Evolutionary conservation across 176 grass and related monocot species (phyloP), one percentile per base, ranked within the genome.

Genomic region (Oryza nivara): DNA sequence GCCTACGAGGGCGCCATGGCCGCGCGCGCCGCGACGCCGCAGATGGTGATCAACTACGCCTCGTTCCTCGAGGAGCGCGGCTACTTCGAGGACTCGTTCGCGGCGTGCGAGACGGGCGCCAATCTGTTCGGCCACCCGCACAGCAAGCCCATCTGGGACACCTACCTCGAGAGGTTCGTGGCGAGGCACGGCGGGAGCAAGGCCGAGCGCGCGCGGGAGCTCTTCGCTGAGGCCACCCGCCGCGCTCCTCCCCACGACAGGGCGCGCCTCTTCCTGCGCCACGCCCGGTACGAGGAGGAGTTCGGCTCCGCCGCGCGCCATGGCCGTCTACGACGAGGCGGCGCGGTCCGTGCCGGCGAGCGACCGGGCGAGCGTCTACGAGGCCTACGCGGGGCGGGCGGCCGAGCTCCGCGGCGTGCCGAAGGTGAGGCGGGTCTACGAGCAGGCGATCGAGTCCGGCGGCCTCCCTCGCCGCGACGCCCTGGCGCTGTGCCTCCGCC

Each of bases 111-210:
- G 84, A 90, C 86, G 82, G 82, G 94, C 5, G 93, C 91, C 44
- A 96, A 96, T 72, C 89, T 96, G 79, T 96, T 96, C 63, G 93
- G 91, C 51, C 91, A 96, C 65, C 93, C 91, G 5, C 93, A 96
- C 32, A 91, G 91, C 79, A 93, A 86, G 76, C 80, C 88, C 74
- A 93, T 96, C 38, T 96, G 93, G 93, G 86, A 89, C 11, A 91
- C 91, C 26, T 91, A 93, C 66, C 94, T 96, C 54, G 82, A 89
- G 44, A 96, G 91, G 71, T 96, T 96, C 65, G 91, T 96, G 67
- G 84, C 64, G 47, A 89, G 91, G 77, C 89, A 93, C 56, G 73
- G 79, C 72, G 87, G 85, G 73, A 87, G 76, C 17, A 96, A 96
- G 83, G 65, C 93, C 71, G 94, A 96, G 56, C 86, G 94, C 20